Base-by-base conservation (phyloP, 208 protist genomes). In the Phytomonas sp. region DNA sequence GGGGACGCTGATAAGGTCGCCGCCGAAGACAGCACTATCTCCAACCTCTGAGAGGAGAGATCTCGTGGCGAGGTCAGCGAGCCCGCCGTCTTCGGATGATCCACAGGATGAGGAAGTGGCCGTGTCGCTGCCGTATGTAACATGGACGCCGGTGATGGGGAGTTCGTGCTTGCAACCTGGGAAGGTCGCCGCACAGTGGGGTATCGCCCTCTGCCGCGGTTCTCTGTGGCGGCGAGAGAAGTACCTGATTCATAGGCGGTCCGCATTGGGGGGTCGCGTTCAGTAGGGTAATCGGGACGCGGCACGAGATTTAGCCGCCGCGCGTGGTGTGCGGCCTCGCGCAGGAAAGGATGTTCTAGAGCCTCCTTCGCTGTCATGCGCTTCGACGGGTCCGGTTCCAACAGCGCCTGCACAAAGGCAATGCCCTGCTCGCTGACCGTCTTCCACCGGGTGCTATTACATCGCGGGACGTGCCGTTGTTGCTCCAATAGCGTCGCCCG, bases 271-370 rank as follows among this genome's bases (percentile, higher is more conserved):
- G 40, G 13, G 40, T 46, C 40, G 40, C 13, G 1, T 8, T 9
- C 40, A 1, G 11, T 8, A 8, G 40, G 7, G 40, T 46, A 2
- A 1, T 9, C 15, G 6, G 40, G 40, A 23, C 60, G 72, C 3
- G 88, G 88, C 31, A 91, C 80, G 33, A 94, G 76, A 17, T 66
- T 62, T 37, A 94, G 72, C 69, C 84, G 84, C 40, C 74, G 64
- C 29, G 85, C 88, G 36, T 78, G 43, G 46, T 73, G 63, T 8
- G 77, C 71, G 23, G 77, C 83, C 66, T 79, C 78, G 0, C 53
- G 67, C 34, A 94, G 56, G 69, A 88, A 94, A 9, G 88, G 85
- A 62, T 94, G 85, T 68, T 71, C 53, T 43, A 94, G 75, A 33
- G 86, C 88, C 69, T 82, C 80, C 43, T 62, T 67, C 0, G 82